A percentile compares a stretch with the other conserved stretches of the same genome.
Conservation (phyloP, 805 yeast species). For the Geotrichum ghanense region DNA sequence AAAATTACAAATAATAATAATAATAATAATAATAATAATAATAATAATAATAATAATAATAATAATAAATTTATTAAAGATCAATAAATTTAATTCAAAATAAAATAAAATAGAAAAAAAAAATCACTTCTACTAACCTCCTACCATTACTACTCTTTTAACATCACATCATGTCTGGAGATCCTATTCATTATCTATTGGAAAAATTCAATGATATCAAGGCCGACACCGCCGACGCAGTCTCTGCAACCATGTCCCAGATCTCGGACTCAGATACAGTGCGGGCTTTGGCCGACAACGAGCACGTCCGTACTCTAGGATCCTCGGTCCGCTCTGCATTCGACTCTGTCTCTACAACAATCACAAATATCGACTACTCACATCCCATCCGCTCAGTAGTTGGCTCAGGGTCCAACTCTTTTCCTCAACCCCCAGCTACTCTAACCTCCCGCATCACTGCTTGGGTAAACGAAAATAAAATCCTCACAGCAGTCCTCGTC, state of each 20-base stretch:
- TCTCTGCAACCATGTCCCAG: conserved; percentile 8
- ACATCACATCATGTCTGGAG: conserved; percentile 4
- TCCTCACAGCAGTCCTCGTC: conserved; percentile 11
- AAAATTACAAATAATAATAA: too few relatives aligned
- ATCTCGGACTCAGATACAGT: conserved; percentile 8
- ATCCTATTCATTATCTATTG: conserved; percentile 13
- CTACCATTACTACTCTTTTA: too few relatives aligned
- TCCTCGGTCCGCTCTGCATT: conserved; percentile 9
- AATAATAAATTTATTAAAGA: too few relatives aligned
- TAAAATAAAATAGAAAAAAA: too few relatives aligned
- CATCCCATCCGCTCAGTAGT: conserved; percentile 7
- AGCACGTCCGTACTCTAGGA: background rate
- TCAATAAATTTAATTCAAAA: too few relatives aligned
- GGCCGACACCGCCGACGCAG: conserved; percentile 9
- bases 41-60: too few relatives aligned
- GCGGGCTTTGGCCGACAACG: conserved; percentile 3
- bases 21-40: too few relatives aligned
- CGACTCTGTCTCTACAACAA: background rate
- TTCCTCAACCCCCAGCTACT: conserved; percentile 20
- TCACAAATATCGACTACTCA: background rate
- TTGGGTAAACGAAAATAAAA: conserved; percentile 20
- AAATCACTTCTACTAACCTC: too few relatives aligned
- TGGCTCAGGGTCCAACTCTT: too few relatives aligned
- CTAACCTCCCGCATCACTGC: conserved; percentile 9
- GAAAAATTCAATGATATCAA: conserved; percentile 12